Percentiles rank a stretch among this genome's conserved stretches.
phyloP scores from a whole-genome alignment of 768 basidiomycete species.

The Lanmaoa rubissima region DNA sequence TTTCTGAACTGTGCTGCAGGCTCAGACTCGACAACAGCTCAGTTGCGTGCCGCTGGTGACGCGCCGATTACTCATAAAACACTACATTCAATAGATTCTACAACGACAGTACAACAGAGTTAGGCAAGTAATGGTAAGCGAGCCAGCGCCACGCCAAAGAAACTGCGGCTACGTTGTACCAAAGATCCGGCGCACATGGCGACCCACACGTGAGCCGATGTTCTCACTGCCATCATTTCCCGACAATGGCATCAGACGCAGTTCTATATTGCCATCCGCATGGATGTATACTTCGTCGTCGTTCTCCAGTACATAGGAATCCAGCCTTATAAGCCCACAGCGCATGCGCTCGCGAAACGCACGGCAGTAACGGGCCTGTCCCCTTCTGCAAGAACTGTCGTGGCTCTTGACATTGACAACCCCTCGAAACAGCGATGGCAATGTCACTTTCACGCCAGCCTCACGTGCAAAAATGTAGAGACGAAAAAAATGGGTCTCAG shows the following conservation, averaged over 20 bases:
- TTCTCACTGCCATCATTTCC: constrained; percentile 9
- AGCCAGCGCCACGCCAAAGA: constrained; percentile 14
- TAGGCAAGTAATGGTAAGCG: constrained; percentile 5
- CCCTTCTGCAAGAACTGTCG: constrained; percentile 7
- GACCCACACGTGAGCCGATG: constrained; percentile 24
- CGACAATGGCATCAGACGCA: constrained; percentile 19
- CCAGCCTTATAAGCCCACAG: constrained; percentile 22
- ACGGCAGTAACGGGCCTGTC: constrained; percentile 20
- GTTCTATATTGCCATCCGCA: constrained; percentile 23
- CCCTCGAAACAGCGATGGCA: constrained; percentile 29
- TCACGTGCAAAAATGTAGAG: constrained; percentile 30
- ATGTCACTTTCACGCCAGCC: constrained; percentile 28
- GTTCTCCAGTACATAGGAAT: constrained; percentile 18
- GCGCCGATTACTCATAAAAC: background rate
- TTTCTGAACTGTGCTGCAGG: background rate
- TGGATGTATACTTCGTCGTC: constrained; percentile 33
- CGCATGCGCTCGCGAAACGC: constrained; percentile 26
- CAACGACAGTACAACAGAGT: background rate
- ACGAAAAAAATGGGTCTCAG: constrained; percentile 30
- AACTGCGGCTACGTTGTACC: constrained; percentile 4
- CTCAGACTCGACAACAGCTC: constrained; percentile 4
- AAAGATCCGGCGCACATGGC: constrained; percentile 32
- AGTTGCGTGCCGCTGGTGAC: constrained; percentile 6
- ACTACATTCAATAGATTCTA: background rate
- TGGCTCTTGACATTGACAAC: constrained; percentile 24